Evolutionary conservation across 1,284 basidiomycete species (phyloP), one percentile per base, ranked within the genome.

Genomic region (Apiotrichum mycotoxinovorans): DNA sequence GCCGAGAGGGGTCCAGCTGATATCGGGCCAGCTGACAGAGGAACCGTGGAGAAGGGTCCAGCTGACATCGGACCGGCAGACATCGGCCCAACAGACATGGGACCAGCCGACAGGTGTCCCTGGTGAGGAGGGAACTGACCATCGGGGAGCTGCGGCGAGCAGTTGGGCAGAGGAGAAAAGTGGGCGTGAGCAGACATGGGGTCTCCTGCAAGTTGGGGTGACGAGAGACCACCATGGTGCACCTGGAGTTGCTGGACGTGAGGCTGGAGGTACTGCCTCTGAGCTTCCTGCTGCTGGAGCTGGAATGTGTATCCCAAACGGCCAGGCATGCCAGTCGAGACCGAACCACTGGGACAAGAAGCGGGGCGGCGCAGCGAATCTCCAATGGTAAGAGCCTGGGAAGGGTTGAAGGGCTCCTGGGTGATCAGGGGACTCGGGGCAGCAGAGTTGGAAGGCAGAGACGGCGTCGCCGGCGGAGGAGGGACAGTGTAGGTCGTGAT

Each of bases 401-500:
- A 15, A n/a, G 35, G 17, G n/a, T 26, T n/a, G 17, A 43, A 45
- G 26, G 43, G 43, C 12, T 30, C 30, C 30, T 30, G 30, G 30
- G 30, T 30, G 30, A 30, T 30, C 30, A 46, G 27, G 5, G 37
- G 26, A 14, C 44, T 12, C 18, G 42, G 15, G 42, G 22, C 26
- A 25, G 30, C 20, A 38, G 44, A 5, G 35, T 46, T 43, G 25
- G 54, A 48, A 8, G 55, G 55, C 12, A 56, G 55, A 8, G 45
- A 33, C 9, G 55, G 55, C 9, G 51, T 51, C 17, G 47, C 46
- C 12, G 50, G 51, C 0, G 56, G 51, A 12, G 35, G 23, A 9
- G 56, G 51, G 25, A 57, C 37, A 9, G 37, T 35, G 41, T 57
- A 57, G 15, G 48, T 49, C 27, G 18, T 42, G 37, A 20, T 47